phyloP scores from a whole-genome alignment of 345 rosid species.

The Euphorbia peplus region DNA sequence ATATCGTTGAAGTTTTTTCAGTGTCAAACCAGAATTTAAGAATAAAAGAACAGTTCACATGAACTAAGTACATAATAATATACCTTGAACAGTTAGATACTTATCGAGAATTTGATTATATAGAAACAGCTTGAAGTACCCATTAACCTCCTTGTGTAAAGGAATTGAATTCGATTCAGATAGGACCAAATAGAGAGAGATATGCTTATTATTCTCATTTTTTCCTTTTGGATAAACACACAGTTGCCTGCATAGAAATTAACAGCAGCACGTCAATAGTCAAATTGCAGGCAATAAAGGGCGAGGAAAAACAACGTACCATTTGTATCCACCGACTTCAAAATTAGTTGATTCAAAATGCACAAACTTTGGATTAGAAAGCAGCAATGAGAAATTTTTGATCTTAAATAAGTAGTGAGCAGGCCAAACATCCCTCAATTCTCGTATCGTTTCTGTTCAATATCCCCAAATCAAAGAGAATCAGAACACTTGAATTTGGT shows the following conservation, averaged over 20 bases:
- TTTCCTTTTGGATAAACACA: slow-evolving; percentile 7
- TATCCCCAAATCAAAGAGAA: no score
- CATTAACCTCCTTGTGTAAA: not conserved
- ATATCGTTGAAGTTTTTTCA: no score
- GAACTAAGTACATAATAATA: no score
- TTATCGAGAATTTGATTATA: slow-evolving; percentile 3
- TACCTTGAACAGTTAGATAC: slow-evolving; percentile 15
- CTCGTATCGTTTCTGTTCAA: not conserved
- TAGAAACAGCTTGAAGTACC: slow-evolving; percentile 7
- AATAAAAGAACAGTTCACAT: no score
- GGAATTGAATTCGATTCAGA: not conserved
- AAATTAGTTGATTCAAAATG: not conserved
- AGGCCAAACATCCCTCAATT: not conserved
- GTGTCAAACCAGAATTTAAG: no score
- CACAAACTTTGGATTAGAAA: not conserved
- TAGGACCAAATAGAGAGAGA: slow-evolving; percentile 6
- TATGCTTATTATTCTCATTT: not conserved
- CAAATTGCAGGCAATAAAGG: no score
- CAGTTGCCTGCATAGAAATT: slow-evolving; percentile 5
- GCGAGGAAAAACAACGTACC: no score
- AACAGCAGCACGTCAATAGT: no score
- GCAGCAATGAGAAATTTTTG: not conserved
- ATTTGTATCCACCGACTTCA: not conserved
- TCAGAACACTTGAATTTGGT: no score
- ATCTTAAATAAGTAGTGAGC: not conserved